A percentile compares a stretch with the other conserved stretches of the same genome.
Evolutionary conservation across 495 filamentous ascomycete species (phyloP).

Genomic region (Aspergillus ostianus): DNA sequence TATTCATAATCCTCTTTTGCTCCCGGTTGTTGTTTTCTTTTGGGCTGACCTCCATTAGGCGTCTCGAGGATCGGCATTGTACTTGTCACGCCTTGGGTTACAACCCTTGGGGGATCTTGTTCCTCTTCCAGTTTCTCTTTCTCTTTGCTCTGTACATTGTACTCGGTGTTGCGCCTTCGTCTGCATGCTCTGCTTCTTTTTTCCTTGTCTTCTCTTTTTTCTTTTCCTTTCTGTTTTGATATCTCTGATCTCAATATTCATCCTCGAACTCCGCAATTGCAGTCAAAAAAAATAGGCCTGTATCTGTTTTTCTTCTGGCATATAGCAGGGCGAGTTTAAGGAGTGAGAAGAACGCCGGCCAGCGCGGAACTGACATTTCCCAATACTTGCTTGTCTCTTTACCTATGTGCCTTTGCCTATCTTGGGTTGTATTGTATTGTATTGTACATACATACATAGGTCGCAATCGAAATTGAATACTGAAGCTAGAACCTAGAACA

Average conservation of each 20-base stretch:
- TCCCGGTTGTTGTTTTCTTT: not conserved
- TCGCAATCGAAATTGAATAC: slow-evolving; percentile 9
- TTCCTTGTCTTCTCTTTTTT: slow-evolving; percentile 1
- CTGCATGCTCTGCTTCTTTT: not conserved
- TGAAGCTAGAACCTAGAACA: not conserved
- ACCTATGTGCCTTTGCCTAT: not conserved
- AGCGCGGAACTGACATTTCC: not conserved
- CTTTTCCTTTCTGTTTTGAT: slow-evolving; percentile 9
- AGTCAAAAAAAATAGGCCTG: slow-evolving; percentile 7
- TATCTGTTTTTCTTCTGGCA: slow-evolving; percentile 11
- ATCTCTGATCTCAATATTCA: slow-evolving; percentile 16
- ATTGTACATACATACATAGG: slow-evolving; percentile 15
- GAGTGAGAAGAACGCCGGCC: not conserved
- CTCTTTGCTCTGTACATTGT: slow-evolving; percentile 8
- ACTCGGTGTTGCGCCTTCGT: not conserved
- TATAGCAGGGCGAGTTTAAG: slow-evolving; percentile 6
- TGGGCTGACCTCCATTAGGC: not conserved
- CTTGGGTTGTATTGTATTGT: slow-evolving; percentile 17
- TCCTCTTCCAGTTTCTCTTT: not conserved
- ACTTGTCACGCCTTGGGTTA: not conserved
- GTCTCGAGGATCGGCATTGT: not conserved
- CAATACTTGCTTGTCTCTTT: not conserved
- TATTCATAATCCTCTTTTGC: not conserved
- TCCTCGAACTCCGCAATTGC: slow-evolving; percentile 14
- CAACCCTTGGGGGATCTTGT: not conserved